Conservation (phyloP, 495 filamentous ascomycete species). For the Talaromyces wortmannii region DNA sequence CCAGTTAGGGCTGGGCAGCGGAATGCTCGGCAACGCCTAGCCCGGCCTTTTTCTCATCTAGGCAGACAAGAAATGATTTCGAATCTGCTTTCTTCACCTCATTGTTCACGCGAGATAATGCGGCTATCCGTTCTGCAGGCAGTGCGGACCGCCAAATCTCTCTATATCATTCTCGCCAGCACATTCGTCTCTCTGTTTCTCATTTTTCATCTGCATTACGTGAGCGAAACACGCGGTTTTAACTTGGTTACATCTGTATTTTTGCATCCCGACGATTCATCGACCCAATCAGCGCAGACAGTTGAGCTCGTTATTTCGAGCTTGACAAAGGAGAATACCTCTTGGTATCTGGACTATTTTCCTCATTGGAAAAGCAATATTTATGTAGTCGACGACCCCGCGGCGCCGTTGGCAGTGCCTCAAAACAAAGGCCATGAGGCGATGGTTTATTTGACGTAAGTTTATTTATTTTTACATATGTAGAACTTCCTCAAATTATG, state of each 20-base stretch:
- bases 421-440: conserved; percentile 56
- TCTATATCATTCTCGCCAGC: neutral
- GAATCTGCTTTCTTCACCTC: no score
- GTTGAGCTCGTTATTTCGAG: conserved; percentile 25
- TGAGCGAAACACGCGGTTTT: neutral
- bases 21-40: no score
- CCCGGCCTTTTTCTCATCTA: no score
- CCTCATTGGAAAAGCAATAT: conserved; percentile 33
- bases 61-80: no score
- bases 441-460: conserved; percentile 54
- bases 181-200: neutral
- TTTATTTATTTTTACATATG: conserved; percentile 1
- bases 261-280: neutral
- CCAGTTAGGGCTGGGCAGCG: no score
- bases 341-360: conserved; percentile 24
- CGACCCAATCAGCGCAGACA: neutral
- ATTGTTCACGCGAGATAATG: neutral
- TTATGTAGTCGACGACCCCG: conserved; percentile 42
- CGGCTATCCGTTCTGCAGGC: neutral
- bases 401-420: conserved; percentile 33
- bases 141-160: neutral
- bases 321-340: conserved; percentile 19
- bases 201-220: neutral
- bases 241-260: neutral
- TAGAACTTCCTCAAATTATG: neutral